Base-by-base conservation (phyloP, 1,139 yeast genomes). In the Zygosaccharomyces sapae region DNA sequence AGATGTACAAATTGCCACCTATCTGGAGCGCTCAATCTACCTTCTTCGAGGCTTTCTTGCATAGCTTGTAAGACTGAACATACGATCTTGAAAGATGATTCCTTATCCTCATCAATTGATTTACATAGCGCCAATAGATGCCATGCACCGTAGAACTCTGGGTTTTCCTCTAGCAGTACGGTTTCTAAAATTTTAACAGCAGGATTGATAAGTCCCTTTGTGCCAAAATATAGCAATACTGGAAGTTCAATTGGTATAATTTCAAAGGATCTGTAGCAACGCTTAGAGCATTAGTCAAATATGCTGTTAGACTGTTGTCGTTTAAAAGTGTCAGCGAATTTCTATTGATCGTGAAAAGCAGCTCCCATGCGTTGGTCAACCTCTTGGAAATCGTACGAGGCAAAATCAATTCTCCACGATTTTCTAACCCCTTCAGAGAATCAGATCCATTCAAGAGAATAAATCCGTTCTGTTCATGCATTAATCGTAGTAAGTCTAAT, bases 1-100 rank as follows among this genome's bases (percentile, higher is more conserved):
- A 88, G 70, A 61, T 86, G 88, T 25, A 88, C 63, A 37, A 83
- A 78, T 51, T 79, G 80, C 56, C 75, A 71, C 58, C 79, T 82
- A 47, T 74, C 72, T 38, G 66, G 66, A 5, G 72, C 56, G 3
- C 44, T 33, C 12, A 73, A 38, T 3, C 53, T 45, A 1, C 52
- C 38, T 4, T 47, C 45, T 3, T 57, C 48, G 5, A 53, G 44
- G 12, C 54, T 53, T 22, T 58, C 65, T 9, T 48, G 55, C 55
- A 65, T 52, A 22, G 66, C 66, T 45, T 56, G 65, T 3, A 73
- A 49, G 1, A 78, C 72, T 24, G 74, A 71, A 27, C 68, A 65
- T 2, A 75, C 66, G 22, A 77, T 71, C 43, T 71, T 68, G 43
- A 71, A 63, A 0, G 82, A 70, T 18, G 70, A 70, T 30, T 69